Base-by-base conservation (phyloP, 2,329 filamentous ascomycete species). In the Sporothrix schenckii region DNA sequence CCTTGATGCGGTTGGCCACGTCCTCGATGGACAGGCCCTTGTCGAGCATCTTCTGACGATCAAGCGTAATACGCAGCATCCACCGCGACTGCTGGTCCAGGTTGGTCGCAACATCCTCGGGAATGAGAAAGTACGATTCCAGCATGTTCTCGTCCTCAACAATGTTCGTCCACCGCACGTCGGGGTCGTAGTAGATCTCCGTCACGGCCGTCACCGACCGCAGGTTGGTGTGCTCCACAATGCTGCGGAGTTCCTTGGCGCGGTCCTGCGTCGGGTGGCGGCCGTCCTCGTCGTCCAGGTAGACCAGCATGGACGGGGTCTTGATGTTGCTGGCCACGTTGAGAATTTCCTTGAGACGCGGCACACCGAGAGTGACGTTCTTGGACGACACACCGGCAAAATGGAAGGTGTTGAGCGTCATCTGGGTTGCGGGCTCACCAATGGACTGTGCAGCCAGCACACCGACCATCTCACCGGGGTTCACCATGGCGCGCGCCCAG, bases 391-490 rank as follows among this genome's bases (percentile, higher is more conserved):
- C 93, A 97, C 95, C 95, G 80, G 95, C 94, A 80, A 99, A 99
- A 86, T 99, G 95, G 91, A 99, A 99, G 30, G 95, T 99, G 83
- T 99, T 99, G 72, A 99, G 84, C 1, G 95, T 99, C 95, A 99
- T 99, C 85, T 99, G 95, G 0, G 95, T 99, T 27, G 95, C 96
- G 53, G 95, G 95, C 81, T 99, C 95, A 83, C 95, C 95, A 79
- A 99, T 99, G 44, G 95, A 99, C 82, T 99, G 95, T 7, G 96
- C 95, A 73, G 95, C 95, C 77, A 99, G 84, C 27, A 99, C 95
- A 83, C 95, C 95, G 70, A 99, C 95, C 95, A 99, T 99, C 80
- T 99, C 96, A 78, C 96, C 95, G 63, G 95, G 94, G 76, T 89
- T 92, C 72, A 97, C 94, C 75, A 92, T 89, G 61, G 94, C 88